phyloP scores from a whole-genome alignment of 2,329 filamentous ascomycete genomes.

The Seiridium unicorne region DNA sequence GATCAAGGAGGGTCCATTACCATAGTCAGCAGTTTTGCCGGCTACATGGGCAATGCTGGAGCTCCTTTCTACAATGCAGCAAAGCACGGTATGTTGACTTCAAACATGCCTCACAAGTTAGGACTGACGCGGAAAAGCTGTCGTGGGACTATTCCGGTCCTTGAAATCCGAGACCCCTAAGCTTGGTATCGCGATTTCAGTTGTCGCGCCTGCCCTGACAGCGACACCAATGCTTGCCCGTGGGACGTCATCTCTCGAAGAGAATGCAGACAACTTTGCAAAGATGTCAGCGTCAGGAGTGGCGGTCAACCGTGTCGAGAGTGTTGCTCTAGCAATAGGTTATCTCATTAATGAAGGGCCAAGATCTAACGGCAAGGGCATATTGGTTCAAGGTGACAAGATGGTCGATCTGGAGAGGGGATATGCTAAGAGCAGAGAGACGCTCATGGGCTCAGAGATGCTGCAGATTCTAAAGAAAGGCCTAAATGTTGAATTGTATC shows the following conservation, averaged over 20 bases:
- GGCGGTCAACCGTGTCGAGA: neutral
- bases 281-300: neutral
- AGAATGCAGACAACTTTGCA: neutral
- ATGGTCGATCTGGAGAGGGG: neutral
- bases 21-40: conserved; percentile 4
- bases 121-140: neutral
- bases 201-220: conserved; percentile 2
- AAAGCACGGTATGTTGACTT: neutral
- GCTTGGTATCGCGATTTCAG: conserved; percentile 1
- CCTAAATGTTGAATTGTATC: neutral
- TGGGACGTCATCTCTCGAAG: too few relatives aligned
- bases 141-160: neutral
- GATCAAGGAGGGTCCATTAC: conserved; percentile 48
- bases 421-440: neutral
- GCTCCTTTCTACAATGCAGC: conserved; percentile 1
- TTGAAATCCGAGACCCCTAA: neutral
- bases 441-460: neutral
- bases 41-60: neutral
- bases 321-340: neutral
- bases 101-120: neutral
- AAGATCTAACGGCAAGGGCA: neutral
- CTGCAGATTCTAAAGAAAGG: neutral
- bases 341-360: neutral
- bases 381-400: neutral
- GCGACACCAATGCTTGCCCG: neutral